phyloP scores from a whole-genome alignment of 257 asterid genomes.

The Solanum rostratum region DNA sequence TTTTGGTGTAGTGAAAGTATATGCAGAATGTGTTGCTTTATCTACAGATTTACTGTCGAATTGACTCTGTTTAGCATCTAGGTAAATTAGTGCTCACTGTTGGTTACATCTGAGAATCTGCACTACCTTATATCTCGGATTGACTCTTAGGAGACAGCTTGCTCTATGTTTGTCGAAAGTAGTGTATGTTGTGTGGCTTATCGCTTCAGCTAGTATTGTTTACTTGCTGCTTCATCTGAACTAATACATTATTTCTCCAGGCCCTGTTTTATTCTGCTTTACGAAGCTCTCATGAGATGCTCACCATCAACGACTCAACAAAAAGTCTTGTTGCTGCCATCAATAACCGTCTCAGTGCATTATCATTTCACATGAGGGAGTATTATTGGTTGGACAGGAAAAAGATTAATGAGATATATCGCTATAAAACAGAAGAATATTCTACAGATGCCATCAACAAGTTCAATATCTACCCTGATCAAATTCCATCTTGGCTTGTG shows the following conservation, averaged over 20 bases:
- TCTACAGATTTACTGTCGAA: not conserved
- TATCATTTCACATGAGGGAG: conserved; percentile 62
- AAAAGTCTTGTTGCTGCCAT: conserved; percentile 49
- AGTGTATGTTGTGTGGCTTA: not conserved
- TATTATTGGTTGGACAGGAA: conserved; percentile 57
- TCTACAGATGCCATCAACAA: conserved; percentile 60
- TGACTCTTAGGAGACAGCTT: not conserved
- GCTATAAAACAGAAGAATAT: conserved; percentile 65
- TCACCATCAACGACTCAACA: conserved; percentile 44
- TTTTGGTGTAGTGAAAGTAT: not conserved
- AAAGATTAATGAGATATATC: conserved; percentile 59
- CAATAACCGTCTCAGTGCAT: conserved; percentile 57
- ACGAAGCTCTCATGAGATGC: conserved; percentile 68
- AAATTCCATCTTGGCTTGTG: conserved; percentile 35
- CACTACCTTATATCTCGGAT: not conserved
- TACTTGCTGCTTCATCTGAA: not conserved
- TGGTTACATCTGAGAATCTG: not conserved
- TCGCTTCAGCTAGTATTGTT: not conserved
- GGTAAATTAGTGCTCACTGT: not conserved
- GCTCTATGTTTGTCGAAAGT: not conserved
- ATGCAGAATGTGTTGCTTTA: not conserved
- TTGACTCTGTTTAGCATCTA: not conserved
- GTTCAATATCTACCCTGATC: conserved; percentile 66
- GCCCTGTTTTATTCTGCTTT: conserved; percentile 68
- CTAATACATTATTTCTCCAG: conserved; percentile 15